Base-by-base conservation (phyloP, 768 basidiomycete species). In the Boletus sensibilis region DNA sequence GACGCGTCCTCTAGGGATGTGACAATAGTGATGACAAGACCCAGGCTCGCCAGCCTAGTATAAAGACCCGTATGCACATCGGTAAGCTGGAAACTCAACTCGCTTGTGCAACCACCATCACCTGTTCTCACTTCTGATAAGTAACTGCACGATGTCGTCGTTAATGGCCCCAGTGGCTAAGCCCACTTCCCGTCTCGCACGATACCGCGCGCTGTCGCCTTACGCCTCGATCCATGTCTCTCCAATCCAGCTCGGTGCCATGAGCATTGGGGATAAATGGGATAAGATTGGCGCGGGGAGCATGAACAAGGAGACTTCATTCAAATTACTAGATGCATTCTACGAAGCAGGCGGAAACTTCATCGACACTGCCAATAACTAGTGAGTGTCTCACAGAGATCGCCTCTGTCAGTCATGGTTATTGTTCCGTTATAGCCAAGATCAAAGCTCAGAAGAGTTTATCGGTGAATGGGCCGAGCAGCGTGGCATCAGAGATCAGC, bases 261-360 rank as follows among this genome's bases (percentile, higher is more conserved):
- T 78, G 78, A 78, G 70, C 66, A 25, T 81, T 34, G 79, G 80
- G 8, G 74, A 79, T 57, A 71, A 76, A 48, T 80, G 79, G 79
- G 62, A 59, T 0, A 20, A 63, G 12, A 42, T 52, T 21, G 65
- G 75, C 31, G 59, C 75, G 74, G 80, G 82, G n/a, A 53, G 63
- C 3, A 78, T 79, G 75, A 57, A 68, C 62, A 80, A 80, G 66
- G 70, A 75, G 25, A 52, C 64, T 11, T 70, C 74, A 1, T 79
- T 80, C 64, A 67, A 76, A 63, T 68, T 82, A 9, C 72, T 83
- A 20, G 79, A 83, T 40, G 74, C 76, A 10, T 80, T 62, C 63
- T 74, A 70, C 46, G 72, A 76, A 12, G 72, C 71, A 0, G 81
- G 81, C 14, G 81, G 82, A 2, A 79, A 81, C 68, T 76, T 75